Base-by-base conservation (phyloP, 148 eudicot genomes). In the Chenopodium formosanum region DNA sequence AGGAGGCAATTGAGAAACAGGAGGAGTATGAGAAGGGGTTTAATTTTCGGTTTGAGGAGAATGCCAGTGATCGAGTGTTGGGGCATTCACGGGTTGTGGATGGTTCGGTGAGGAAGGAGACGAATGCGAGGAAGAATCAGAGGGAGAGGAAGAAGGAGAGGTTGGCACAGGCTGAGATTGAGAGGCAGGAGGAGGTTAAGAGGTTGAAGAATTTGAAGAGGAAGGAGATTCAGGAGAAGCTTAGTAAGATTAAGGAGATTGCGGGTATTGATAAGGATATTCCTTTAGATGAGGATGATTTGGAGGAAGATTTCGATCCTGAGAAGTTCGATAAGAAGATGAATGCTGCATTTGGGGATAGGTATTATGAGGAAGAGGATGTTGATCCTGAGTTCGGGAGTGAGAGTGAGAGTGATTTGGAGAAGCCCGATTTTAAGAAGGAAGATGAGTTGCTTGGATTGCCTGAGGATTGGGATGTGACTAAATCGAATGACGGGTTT, bases 401-500 rank as follows among this genome's bases (percentile, higher is more conserved):
- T 77, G 97, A 87, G 76, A 89, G 84, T 80, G 97, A 48, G 50
- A 81, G 79, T 80, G 93, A 85, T 27, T 56, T 86, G 50, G 91
- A 90, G 82, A 96, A 96, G 78, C 99, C 99, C 0, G 90, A 96
- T 88, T 95, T 95, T 78, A 91, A 87, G 40, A 89, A 91, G 76
- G 99, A 95, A 82, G 97, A 95, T 80, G 92, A 94, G 83, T 89
- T 94, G 80, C 97, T 94, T 74, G 99, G 99, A 13, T 91, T 96
- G 76, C 87, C 87, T 9, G 87, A 94, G 84, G 90, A 91, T 75
- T 95, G 97, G 97, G 95, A 90, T 84, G 86, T 84, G 81, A 74
- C 81, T 53, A 87, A 85, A 72, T 74, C 94, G 14, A 83, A 82
- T n/a, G 94, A 89, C 31, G 93, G 94, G 73, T 92, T 93, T 79